These are phyloP conservation scores for Dendrobium nobile DNA, from an alignment of 106 monocot genomes.

Conservation along the genomic window DNA sequence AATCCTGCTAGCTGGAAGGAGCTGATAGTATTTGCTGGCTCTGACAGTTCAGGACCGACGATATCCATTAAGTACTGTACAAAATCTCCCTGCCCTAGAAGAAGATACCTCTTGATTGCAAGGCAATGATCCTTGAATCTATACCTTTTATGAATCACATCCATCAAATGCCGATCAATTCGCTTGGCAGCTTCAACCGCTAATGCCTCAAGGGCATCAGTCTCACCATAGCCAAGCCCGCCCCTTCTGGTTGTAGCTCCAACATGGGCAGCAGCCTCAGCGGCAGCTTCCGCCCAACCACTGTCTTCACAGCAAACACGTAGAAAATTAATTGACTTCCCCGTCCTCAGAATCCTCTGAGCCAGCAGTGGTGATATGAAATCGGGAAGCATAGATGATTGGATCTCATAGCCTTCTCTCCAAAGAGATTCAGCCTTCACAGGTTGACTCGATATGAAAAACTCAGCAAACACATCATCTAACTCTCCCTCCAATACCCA, in stretches of 20 bases:
- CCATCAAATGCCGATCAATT: constrained; percentile 84
- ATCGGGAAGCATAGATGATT: constrained; percentile 80
- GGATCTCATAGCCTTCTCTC: constrained; percentile 83
- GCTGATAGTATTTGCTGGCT: constrained; percentile 93
- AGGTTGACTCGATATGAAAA: constrained; percentile 77
- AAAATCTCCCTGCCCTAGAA: constrained; percentile 97
- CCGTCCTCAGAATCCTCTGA: constrained; percentile 79
- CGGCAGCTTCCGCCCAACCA: constrained; percentile 79
- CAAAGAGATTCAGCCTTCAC: constrained; percentile 87
- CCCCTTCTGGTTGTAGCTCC: constrained; percentile 74
- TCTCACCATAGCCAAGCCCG: constrained; percentile 84
- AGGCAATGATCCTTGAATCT: constrained; percentile 92
- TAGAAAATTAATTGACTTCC: constrained; percentile 96
- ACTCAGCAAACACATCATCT: constrained; percentile 75
- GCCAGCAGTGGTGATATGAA: constrained; percentile 84
- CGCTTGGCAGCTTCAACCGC: constrained; percentile 81
- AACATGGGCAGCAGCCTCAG: constrained; percentile 67
- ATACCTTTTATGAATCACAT: constrained; percentile 61
- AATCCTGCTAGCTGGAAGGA: constrained; percentile 82
- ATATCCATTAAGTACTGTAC: constrained; percentile 95
- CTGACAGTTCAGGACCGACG: constrained; percentile 81
- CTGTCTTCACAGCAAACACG: constrained; percentile 93
- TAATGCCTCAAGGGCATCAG: constrained; percentile 67
- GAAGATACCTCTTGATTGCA: constrained; percentile 84
- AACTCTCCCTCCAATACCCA: constrained; percentile 98